Evolutionary conservation across 495 filamentous ascomycete species (phyloP).

Genomic region (Pyronema omphalodes): DNA sequence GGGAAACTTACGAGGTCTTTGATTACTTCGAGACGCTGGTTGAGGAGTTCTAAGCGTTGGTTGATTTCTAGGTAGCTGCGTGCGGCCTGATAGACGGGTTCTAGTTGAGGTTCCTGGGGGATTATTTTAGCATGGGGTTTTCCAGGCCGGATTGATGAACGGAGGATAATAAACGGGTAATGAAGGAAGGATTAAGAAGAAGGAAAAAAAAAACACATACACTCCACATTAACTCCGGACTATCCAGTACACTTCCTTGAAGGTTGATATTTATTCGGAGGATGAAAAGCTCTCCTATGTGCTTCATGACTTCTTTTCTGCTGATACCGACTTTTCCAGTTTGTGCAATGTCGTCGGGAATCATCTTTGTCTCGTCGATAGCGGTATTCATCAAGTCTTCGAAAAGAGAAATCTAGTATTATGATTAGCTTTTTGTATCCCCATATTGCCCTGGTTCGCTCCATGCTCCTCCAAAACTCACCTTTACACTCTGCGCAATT

Average conservation of each 20-base stretch:
- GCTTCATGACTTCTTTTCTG: constrained; percentile 84
- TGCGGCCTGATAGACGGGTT: constrained; percentile 88
- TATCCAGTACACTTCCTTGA: constrained; percentile 91
- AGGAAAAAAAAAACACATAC: constrained; percentile 15
- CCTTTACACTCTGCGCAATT: constrained; percentile 82
- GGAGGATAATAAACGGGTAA: not conserved
- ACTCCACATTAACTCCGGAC: constrained; percentile 94
- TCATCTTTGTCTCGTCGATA: constrained; percentile 71
- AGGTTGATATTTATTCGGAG: constrained; percentile 93
- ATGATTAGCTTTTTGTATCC: not conserved
- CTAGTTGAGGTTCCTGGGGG: constrained; percentile 61
- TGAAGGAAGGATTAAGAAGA: not conserved
- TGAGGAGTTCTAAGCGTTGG: constrained; percentile 76
- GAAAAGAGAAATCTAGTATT: constrained; percentile 72
- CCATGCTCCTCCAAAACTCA: constrained; percentile 22
- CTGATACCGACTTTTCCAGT: constrained; percentile 79
- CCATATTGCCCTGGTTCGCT: too few relatives aligned
- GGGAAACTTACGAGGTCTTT: constrained; percentile 47
- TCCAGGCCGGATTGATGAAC: too few relatives aligned
- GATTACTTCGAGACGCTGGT: constrained; percentile 81
- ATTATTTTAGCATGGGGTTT: too few relatives aligned
- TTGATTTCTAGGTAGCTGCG: constrained; percentile 95
- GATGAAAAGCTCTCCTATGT: constrained; percentile 95
- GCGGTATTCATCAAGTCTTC: constrained; percentile 90
- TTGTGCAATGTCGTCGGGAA: constrained; percentile 73